Evolutionary conservation across 2,329 filamentous ascomycete genomes (phyloP), one percentile per base, ranked within the genome.

Genomic region (Xylariaceae sp.): DNA sequence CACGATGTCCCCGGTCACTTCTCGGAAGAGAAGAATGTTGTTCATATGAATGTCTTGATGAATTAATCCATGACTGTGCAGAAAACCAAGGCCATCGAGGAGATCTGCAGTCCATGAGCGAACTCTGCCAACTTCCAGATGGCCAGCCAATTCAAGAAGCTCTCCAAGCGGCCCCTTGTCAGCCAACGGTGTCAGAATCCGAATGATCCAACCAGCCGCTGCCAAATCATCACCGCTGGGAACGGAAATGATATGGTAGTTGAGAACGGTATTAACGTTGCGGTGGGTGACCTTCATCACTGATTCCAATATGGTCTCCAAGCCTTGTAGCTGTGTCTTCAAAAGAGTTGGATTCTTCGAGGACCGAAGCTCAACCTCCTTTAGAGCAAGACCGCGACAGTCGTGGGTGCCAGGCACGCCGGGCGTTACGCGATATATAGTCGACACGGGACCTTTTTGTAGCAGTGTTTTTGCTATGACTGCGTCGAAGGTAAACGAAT

Each of bases 101-200:
- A 99, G 77, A 65, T 96, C 90, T 56, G 91, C 84, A n/a, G 90
- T 94, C 87, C 91, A 97, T 29, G 89, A 85, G 51, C 91, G 86
- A 44, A 91, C 85, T 67, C 86, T 91, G 60, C 83, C 81, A 50
- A 88, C 80, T 42, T 87, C 82, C 49, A 96, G 74, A 32, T 81
- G 81, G 3, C 88, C 89, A 42, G 90, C 84, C 57, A 92, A 81
- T 54, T 92, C 87, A 32, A 99, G 77, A 26, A 95, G 77, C 64
- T 96, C 90, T 31, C 86, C 83, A 11, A 99, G 74, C 0, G 91
- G 89, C 0, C 90, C 91, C 68, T 89, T 91, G 50, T 90, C 87
- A 8, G 89, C 88, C 64, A 89, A 80, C 47, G 91, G 87, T 42
- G 81, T 85, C 27, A 96, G 76, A 2, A 94, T 77, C 61, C 83